Evolutionary conservation across 371 early-diverging fungal species (phyloP), one percentile per base, ranked within the genome.

Genomic region (Choanephora cucurbitarum): DNA sequence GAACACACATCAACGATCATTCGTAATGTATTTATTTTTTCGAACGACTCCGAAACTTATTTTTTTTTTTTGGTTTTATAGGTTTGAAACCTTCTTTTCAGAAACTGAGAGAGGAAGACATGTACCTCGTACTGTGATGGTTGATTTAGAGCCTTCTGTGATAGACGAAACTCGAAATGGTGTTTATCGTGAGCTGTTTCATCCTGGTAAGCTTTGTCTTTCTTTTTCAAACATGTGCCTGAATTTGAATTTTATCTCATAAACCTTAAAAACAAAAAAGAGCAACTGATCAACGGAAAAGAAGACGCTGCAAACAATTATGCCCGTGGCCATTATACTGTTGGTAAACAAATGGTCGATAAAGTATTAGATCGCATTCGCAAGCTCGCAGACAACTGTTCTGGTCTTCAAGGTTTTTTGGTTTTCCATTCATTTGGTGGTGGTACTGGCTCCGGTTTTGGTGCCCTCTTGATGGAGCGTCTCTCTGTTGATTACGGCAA

Each of bases 291-390:
- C 79, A 89, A 90, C 62, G 99, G 99, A 64, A 97, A 98, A 84
- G 98, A 98, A 81, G 99, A 98, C 74, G 99, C 99, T 37, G 99
- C 98, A 66, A 98, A 99, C 88, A 98, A 98, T 90, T 99, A 98
- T 79, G 99, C 99, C 51, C 91, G 98, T 87, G 99, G 99, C 72
- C 97, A 99, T 85, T 99, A 98, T 86, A 98, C 99, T 55, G 91
- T 97, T 57, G 99, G 99, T 62, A 97, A 97, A 86, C 97, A 97
- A 75, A 91, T 97, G 58, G 91, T 98, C 50, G 99, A 99, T 77
- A 77, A 83, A 50, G 96, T 95, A 32, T 83, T 98, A 57, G 98
- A 99, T 74, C 92, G 96, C 70, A 93, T 99, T 79, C 89, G 98
- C 73, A 97, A 93, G 85, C 85, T 97, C 50, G 92, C 96, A 31